Evolutionary conservation across 345 rosid species (phyloP).

Genomic region (Cochlearia excelsa): DNA sequence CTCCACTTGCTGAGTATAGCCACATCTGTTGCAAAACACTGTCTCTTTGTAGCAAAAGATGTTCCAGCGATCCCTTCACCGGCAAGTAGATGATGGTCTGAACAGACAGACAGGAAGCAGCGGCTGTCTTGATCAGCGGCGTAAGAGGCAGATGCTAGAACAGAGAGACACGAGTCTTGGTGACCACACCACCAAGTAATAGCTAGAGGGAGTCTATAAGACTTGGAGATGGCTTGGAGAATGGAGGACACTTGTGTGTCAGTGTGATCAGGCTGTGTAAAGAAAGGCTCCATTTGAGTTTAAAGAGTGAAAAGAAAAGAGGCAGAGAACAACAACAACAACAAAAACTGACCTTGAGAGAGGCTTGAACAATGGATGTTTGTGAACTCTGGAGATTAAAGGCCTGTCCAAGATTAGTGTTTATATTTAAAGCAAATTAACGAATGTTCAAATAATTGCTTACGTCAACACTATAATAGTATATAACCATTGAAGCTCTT

Average conservation of each 20-base stretch:
- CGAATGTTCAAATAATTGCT: not conserved
- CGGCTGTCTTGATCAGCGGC: too few relatives aligned
- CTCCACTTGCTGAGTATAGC: conserved; percentile 60
- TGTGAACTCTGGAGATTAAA: conserved; percentile 68
- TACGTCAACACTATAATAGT: too few relatives aligned
- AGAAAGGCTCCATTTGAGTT: too few relatives aligned
- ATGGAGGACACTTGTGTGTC: too few relatives aligned
- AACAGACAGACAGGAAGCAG: too few relatives aligned
- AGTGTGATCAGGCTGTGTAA: too few relatives aligned
- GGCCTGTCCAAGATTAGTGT: conserved; percentile 47
- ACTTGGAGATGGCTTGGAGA: too few relatives aligned
- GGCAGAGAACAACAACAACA: not conserved
- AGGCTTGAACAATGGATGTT: conserved; percentile 35
- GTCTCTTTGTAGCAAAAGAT: conserved; percentile 33
- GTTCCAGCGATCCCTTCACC: too few relatives aligned
- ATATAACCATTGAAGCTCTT: conserved; percentile 34
- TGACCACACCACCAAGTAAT: not conserved
- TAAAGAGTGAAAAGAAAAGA: not conserved
- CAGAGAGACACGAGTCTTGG: conserved; percentile 53
- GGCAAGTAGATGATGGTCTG: too few relatives aligned
- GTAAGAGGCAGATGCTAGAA: conserved; percentile 16
- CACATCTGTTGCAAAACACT: conserved; percentile 58
- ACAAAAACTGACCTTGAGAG: conserved; percentile 28
- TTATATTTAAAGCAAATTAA: conserved; percentile 4
- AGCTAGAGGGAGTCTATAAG: too few relatives aligned